Percentiles rank a stretch among this genome's conserved stretches.
These are phyloP conservation scores for Penicillium sp. DNA, from an alignment of 2,329 filamentous ascomycete genomes.

Conservation along the genomic window DNA sequence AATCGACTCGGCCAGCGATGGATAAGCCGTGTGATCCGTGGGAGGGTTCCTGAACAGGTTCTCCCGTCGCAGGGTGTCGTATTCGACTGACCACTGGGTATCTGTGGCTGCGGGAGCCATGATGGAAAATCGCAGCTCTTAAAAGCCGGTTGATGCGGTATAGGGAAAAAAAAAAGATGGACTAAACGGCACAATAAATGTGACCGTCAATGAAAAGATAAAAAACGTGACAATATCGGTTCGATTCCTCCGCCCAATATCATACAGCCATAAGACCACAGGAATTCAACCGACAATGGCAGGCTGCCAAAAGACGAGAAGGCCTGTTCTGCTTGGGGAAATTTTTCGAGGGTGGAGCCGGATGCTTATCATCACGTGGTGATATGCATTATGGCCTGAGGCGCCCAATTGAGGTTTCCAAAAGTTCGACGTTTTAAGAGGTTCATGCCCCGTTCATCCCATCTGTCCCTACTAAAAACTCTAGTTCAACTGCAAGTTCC, in stretches of 20 bases:
- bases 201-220: constrained; percentile 6
- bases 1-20: constrained; percentile 73
- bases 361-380: constrained; percentile 36
- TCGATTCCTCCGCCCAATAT: constrained; percentile 11
- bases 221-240: neutral
- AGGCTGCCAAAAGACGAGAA: constrained; percentile 19
- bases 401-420: constrained; percentile 1
- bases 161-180: constrained; percentile 9
- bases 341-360: constrained; percentile 35
- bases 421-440: neutral
- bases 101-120: constrained; percentile 53
- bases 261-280: constrained; percentile 15
- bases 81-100: constrained; percentile 74
- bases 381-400: constrained; percentile 27
- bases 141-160: constrained; percentile 1
- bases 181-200: constrained; percentile 2
- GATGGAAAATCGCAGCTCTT: constrained; percentile 16
- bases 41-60: constrained; percentile 83
- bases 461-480: neutral
- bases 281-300: constrained; percentile 21
- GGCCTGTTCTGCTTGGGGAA: constrained; percentile 26
- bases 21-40: constrained; percentile 77
- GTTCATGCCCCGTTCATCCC: neutral
- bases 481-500: neutral
- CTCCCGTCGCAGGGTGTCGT: constrained; percentile 76